Percentiles rank a stretch among this genome's conserved stretches.
Evolutionary conservation across 192 early-diverging fungal species (phyloP).

Genomic region (Coemansia sp.): DNA sequence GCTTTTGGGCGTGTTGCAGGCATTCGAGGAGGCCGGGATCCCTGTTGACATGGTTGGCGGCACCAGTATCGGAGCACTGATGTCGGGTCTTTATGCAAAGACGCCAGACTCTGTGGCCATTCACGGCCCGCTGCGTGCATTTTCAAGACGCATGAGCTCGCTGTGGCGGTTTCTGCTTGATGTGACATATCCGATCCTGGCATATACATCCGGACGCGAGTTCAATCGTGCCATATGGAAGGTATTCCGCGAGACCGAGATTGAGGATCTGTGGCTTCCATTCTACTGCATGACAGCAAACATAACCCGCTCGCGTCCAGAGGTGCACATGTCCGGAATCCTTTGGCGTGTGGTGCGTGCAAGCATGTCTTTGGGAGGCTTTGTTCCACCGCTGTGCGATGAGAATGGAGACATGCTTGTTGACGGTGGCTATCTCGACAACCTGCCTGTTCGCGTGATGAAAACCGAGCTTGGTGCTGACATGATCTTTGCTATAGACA

Average conservation of each 20-base stretch:
- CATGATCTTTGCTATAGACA: constrained; percentile 93
- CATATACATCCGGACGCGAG: constrained; percentile 90
- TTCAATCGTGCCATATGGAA: constrained; percentile 98
- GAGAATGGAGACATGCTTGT: constrained; percentile 92
- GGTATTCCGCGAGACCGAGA: constrained; percentile 86
- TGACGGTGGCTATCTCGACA: constrained; percentile 98
- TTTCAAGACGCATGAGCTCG: constrained; percentile 74
- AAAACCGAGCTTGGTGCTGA: constrained; percentile 78
- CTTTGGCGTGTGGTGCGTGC: constrained; percentile 97
- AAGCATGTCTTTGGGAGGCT: constrained; percentile 96
- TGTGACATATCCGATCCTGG: constrained; percentile 91
- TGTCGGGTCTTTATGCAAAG: constrained; percentile 90
- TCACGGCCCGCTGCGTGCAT: constrained; percentile 81
- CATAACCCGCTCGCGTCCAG: constrained; percentile 93
- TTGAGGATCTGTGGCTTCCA: constrained; percentile 97
- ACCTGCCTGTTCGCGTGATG: constrained; percentile 87
- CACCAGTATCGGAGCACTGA: constrained; percentile 95
- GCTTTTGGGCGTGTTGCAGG: constrained; percentile 89
- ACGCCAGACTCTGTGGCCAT: constrained; percentile 86
- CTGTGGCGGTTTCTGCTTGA: constrained; percentile 90
- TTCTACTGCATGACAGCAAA: constrained; percentile 96
- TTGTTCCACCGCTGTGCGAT: constrained; percentile 94
- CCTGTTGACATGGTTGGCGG: constrained; percentile 98
- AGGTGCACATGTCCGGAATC: constrained; percentile 87
- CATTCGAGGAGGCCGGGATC: constrained; percentile 95